phyloP scores from a whole-genome alignment of 2,329 filamentous ascomycete species.

The Monosporascus ibericus region DNA sequence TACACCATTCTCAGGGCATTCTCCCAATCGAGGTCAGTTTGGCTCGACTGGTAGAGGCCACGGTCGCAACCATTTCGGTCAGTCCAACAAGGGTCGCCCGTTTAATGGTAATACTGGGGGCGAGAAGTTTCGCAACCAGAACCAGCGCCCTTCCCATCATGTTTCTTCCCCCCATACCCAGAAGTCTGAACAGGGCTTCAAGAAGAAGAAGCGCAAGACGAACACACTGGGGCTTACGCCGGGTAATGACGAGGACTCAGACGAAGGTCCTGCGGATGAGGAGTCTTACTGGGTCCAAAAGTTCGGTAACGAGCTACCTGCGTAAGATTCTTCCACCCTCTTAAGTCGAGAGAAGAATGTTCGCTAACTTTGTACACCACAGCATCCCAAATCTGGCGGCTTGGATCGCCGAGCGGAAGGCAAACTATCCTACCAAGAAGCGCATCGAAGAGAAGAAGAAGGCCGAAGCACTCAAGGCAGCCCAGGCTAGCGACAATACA shows the following conservation, averaged over 20 bases:
- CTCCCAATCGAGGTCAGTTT: constrained; percentile 28
- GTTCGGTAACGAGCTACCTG: constrained; percentile 48
- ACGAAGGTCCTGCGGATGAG: constrained; percentile 67
- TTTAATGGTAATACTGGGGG: constrained; percentile 33
- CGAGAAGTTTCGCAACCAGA: constrained; percentile 33
- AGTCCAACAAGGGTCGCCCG: constrained; percentile 29
- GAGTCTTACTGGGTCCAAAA: constrained; percentile 52
- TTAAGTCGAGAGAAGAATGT: neutral
- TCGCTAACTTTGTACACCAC: constrained; percentile 5
- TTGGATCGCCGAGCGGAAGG: constrained; percentile 76
- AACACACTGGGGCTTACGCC: constrained; percentile 69
- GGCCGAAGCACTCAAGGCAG: constrained; percentile 42
- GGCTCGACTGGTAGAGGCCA: constrained; percentile 32
- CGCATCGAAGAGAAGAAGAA: constrained; percentile 60
- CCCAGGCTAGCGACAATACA: constrained; percentile 56
- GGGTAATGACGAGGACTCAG: constrained; percentile 55
- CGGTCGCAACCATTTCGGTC: constrained; percentile 31
- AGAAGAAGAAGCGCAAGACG: constrained; percentile 67
- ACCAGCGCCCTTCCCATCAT: constrained; percentile 23
- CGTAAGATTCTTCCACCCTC: constrained; percentile 36
- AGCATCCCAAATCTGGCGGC: constrained; percentile 65
- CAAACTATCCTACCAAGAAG: constrained; percentile 72
- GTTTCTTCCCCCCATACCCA: constrained; percentile 32
- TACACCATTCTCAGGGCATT: constrained; percentile 26
- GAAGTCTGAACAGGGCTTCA: constrained; percentile 48